phyloP scores from a whole-genome alignment of 768 basidiomycete species.

The Leucogyrophana mollusca region DNA sequence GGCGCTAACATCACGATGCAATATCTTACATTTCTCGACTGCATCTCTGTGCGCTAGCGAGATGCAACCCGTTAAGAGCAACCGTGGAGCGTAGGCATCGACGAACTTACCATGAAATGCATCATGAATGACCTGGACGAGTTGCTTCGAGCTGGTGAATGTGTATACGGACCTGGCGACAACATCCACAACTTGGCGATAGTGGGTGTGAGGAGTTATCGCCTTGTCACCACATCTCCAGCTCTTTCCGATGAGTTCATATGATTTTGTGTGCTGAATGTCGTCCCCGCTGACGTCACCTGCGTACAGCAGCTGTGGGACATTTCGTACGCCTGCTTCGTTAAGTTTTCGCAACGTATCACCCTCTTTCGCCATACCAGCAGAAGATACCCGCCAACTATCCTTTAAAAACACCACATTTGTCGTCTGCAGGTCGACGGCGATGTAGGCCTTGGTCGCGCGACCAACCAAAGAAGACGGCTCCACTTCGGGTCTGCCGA shows the following conservation, averaged over 20 bases:
- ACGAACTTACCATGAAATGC: constrained; percentile 1
- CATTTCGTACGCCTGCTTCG: background rate
- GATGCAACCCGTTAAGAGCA: background rate
- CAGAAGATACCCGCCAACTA: background rate
- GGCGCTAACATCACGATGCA: constrained; percentile 25
- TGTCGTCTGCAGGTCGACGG: background rate
- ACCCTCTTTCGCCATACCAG: constrained; percentile 1
- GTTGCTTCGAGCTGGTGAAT: background rate
- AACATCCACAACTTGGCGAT: background rate
- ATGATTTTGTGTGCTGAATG: background rate
- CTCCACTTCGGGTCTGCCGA: background rate
- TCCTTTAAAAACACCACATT: constrained; percentile 3
- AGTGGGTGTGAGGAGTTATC: background rate
- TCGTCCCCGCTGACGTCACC: background rate
- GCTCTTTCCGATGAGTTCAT: too few relatives aligned
- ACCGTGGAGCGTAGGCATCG: background rate
- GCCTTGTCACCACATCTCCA: too few relatives aligned
- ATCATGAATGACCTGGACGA: background rate
- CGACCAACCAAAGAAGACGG: background rate
- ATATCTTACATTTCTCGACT: constrained; percentile 7
- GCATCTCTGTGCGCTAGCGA: constrained; percentile 20
- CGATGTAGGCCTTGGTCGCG: background rate
- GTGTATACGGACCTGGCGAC: background rate
- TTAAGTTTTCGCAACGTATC: background rate
- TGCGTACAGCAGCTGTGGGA: background rate